Conservation (phyloP, 345 rosid genomes). For the Citrus mangshanensis region DNA sequence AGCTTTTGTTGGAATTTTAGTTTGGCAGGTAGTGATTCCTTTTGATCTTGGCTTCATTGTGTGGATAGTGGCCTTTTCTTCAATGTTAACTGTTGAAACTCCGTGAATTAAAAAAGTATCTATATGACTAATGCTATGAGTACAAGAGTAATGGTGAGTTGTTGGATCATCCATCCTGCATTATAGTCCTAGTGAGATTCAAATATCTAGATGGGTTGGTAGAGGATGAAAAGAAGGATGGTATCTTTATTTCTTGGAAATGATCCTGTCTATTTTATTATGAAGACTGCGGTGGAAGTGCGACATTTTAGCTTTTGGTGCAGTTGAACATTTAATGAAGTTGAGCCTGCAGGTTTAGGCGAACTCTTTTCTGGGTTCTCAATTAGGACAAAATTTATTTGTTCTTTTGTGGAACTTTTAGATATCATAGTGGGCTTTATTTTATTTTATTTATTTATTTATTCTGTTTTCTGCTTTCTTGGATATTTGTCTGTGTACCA, state of each 20-base stretch:
- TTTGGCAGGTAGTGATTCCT: background rate
- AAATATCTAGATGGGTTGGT: background rate
- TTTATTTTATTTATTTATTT: background rate
- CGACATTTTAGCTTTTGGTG: background rate
- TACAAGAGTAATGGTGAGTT: background rate
- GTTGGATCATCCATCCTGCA: background rate
- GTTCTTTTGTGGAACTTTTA: background rate
- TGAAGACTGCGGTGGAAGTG: background rate
- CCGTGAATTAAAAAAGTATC: background rate
- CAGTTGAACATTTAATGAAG: background rate
- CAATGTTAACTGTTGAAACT: background rate
- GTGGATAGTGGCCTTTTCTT: background rate
- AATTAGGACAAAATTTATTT: background rate
- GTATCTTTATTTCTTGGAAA: background rate
- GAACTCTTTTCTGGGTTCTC: background rate
- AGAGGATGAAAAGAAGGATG: background rate
- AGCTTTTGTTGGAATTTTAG: background rate
- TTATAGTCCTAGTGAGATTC: background rate
- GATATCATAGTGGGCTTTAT: background rate
- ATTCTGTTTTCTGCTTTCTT: background rate
- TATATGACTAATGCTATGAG: background rate
- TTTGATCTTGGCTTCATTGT: background rate
- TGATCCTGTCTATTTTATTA: background rate
- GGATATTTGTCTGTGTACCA: background rate
- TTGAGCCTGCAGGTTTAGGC: background rate